phyloP scores from a whole-genome alignment of 2,329 filamentous ascomycete species.

The Westerdykella aurantiaca region DNA sequence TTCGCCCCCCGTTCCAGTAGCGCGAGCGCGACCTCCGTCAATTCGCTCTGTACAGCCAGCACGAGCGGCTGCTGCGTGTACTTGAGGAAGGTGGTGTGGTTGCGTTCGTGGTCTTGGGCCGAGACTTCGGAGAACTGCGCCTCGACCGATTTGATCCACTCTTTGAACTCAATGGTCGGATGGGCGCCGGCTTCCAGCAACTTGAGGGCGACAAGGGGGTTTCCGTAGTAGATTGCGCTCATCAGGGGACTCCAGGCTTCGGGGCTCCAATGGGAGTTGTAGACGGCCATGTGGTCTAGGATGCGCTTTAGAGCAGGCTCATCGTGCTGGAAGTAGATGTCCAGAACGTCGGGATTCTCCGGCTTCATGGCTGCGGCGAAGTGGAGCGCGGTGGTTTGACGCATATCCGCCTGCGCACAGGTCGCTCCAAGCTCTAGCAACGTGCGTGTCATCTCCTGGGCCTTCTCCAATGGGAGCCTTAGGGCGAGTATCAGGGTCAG shows the following conservation, averaged over 20 bases:
- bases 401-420: slow-evolving; percentile 63
- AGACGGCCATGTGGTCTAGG: slow-evolving; percentile 58
- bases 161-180: slow-evolving; percentile 56
- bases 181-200: slow-evolving; percentile 60
- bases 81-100: slow-evolving; percentile 46
- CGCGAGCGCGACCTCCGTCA: slow-evolving; percentile 50
- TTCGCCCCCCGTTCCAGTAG: slow-evolving; percentile 62
- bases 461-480: slow-evolving; percentile 56
- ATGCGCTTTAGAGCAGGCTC: slow-evolving; percentile 56
- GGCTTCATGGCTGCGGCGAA: slow-evolving; percentile 54
- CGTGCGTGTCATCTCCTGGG: slow-evolving; percentile 58
- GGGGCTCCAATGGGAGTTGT: slow-evolving; percentile 28
- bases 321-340: slow-evolving; percentile 49
- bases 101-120: slow-evolving; percentile 40
- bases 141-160: slow-evolving; percentile 56
- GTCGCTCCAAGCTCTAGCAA: slow-evolving; percentile 68
- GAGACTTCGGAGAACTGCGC: slow-evolving; percentile 38
- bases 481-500: slow-evolving; percentile 65
- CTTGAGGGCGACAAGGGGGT: slow-evolving; percentile 51
- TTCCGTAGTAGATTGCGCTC: slow-evolving; percentile 51
- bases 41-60: slow-evolving; percentile 49
- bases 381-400: slow-evolving; percentile 61
- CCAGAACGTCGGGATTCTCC: slow-evolving; percentile 44
- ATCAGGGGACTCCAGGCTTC: slow-evolving; percentile 49
- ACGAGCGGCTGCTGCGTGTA: slow-evolving; percentile 61